Base-by-base conservation (phyloP, 78 protist genomes). In the Dictyostelium citrinum region DNA sequence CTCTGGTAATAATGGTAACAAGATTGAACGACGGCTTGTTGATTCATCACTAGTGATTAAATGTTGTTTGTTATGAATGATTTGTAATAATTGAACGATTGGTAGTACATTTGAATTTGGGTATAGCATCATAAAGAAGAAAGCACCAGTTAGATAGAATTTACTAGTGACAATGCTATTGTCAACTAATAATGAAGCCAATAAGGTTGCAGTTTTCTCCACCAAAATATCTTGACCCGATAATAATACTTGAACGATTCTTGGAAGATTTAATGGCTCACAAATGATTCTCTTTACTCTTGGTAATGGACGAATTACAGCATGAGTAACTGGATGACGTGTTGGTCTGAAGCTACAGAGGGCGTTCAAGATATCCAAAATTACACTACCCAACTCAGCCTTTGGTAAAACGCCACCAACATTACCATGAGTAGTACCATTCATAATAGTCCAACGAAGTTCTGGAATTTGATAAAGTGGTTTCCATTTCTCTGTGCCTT, bases 401-500 rank as follows among this genome's bases (percentile, higher is more conserved):
- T 81, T 84, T 24, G 82, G 84, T 29, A 96, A 17, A 4, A 91
- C 82, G 10, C 90, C 91, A 74, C 91, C 91, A 27, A 74, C 82
- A 22, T 60, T 61, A 8, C 67, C 81, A 80, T 24, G 84, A 20
- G 90, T 68, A 2, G 82, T 20, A 11, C 91, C 91, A 35, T 31
- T 55, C 74, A 96, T 27, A 45, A 92, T n/a, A 0, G 46, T 35
- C 98, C 97, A 97, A 79, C 79, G 79, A 27, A 97, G 96, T 88
- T 95, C 98, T 16, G 95, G 83, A 33, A 97, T 84, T 45, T 61
- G 60, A 14, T 10, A 27, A n/a, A 96, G 45, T 31, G 49, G 39
- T 16, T 81, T 61, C 98, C 98, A 97, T 43, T 83, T 97, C 29
- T 84, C 98, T 35, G 93, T 71, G 27, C 98, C 98, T 72, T 95